Conservation (phyloP, 805 yeast genomes). For the Candida broadrunensis region DNA sequence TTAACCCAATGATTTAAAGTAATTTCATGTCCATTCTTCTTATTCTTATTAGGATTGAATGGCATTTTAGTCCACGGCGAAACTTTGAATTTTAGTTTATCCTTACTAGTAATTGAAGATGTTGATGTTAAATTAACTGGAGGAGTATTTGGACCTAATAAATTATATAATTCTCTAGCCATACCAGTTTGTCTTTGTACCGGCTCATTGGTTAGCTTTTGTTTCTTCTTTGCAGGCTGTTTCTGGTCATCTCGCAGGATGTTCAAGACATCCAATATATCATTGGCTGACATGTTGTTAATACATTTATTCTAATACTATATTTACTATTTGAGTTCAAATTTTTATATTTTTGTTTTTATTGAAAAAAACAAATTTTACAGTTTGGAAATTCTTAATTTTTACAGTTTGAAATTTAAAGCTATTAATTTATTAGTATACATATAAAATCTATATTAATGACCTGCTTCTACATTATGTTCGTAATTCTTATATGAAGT, state of each 20-base stretch:
- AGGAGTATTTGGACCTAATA: slow-evolving; percentile 90
- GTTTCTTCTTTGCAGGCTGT: slow-evolving; percentile 43
- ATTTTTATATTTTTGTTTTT: too few species aligned
- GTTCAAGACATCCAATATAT: slow-evolving; percentile 75
- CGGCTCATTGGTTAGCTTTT: slow-evolving; percentile 21
- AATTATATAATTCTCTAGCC: slow-evolving; percentile 83
- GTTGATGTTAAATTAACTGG: slow-evolving; percentile 47
- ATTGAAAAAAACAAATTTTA: too few species aligned
- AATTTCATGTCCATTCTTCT: slow-evolving; percentile 45
- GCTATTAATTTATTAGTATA: too few species aligned
- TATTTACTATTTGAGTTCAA: too few species aligned
- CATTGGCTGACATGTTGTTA: slow-evolving; percentile 37
- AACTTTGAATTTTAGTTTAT: slow-evolving; percentile 61
- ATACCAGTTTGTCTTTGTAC: slow-evolving; percentile 55
- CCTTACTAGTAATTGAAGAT: slow-evolving; percentile 59
- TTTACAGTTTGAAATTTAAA: too few species aligned
- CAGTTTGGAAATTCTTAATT: too few species aligned
- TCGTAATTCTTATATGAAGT: slow-evolving; percentile 12
- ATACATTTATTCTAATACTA: too few species aligned
- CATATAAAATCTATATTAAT: not conserved
- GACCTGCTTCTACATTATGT: slow-evolving; percentile 5
- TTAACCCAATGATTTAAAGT: slow-evolving; percentile 81
- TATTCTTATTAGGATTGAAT: slow-evolving; percentile 54
- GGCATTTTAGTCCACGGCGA: slow-evolving; percentile 78
- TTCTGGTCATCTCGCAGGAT: slow-evolving; percentile 48